These are phyloP conservation scores for Beauveria caledonica DNA, from an alignment of 2,329 filamentous ascomycete genomes.

Conservation along the genomic window DNA sequence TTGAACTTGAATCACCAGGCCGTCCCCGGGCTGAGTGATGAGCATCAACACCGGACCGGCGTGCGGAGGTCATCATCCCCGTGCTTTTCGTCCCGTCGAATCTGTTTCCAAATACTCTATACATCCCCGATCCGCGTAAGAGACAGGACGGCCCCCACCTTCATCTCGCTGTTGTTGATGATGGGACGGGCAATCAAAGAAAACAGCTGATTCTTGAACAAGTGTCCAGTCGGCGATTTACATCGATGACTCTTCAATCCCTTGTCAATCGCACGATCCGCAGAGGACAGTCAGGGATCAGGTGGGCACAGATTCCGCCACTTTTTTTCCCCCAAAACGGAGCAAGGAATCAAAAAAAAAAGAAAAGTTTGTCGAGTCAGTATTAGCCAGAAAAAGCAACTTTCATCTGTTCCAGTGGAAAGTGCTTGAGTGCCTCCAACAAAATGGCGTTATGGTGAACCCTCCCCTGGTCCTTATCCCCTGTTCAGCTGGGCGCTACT, in stretches of 20 bases:
- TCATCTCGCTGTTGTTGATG: background rate
- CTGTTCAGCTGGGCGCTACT: slow-evolving; percentile 4
- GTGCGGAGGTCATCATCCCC: background rate
- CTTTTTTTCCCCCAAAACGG: background rate
- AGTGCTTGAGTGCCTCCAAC: background rate
- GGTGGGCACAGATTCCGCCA: background rate
- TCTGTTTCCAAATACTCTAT: no score
- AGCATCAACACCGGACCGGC: background rate
- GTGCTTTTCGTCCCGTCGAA: background rate
- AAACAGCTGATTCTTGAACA: background rate
- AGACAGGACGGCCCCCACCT: background rate
- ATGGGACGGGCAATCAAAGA: background rate
- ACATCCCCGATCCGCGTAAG: background rate
- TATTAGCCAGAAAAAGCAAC: background rate
- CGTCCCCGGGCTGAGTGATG: background rate
- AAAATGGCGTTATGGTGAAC: background rate
- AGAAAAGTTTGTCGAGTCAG: background rate
- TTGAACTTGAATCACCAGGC: background rate
- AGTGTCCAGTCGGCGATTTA: background rate
- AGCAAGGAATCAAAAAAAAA: background rate
- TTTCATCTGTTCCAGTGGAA: background rate
- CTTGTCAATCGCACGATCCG: background rate
- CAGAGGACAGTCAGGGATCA: background rate
- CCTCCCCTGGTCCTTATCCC: background rate
- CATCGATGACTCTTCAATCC: background rate